These are phyloP conservation scores for Heterobasidion occidentale DNA, from an alignment of 1,284 basidiomycete genomes.

Conservation along the genomic window DNA sequence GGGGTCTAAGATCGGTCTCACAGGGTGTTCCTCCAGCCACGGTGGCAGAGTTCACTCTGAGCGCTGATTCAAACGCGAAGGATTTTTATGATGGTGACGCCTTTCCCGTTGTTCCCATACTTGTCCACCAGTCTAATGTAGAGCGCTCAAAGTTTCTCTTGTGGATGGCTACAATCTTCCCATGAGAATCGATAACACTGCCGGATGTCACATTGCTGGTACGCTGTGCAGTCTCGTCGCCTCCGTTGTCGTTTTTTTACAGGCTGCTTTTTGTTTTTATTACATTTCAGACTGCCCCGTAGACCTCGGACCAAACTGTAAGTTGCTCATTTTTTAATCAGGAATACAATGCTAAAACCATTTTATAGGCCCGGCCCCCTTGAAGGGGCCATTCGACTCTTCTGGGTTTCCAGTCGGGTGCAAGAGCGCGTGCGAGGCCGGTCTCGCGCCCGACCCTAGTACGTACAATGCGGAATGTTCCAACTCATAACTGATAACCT, in stretches of 20 bases:
- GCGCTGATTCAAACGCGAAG: slow-evolving; percentile 12
- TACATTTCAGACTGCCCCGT: slow-evolving; percentile 33
- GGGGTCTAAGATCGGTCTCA: neutral
- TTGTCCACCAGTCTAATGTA: neutral
- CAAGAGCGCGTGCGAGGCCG: slow-evolving; percentile 50
- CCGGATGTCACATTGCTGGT: slow-evolving; percentile 34
- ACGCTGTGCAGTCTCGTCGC: no score
- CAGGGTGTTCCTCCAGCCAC: slow-evolving; percentile 38
- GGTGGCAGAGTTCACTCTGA: slow-evolving; percentile 37
- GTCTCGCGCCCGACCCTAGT: slow-evolving; percentile 37
- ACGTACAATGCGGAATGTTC: slow-evolving; percentile 4
- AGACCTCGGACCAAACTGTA: slow-evolving; percentile 27
- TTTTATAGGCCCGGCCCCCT: slow-evolving; percentile 34
- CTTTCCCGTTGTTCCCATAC: neutral
- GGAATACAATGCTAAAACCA: neutral
- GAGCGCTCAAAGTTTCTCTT: neutral
- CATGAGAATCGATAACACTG: slow-evolving; percentile 41
- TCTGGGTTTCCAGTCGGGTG: slow-evolving; percentile 47
- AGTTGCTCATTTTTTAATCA: neutral
- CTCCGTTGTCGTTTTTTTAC: no score
- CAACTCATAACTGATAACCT: neutral
- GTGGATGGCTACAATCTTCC: slow-evolving; percentile 39
- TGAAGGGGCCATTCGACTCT: slow-evolving; percentile 46
- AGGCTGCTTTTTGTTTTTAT: slow-evolving; percentile 8
- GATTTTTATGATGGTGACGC: slow-evolving; percentile 35